Evolutionary conservation across 441 rosid species (phyloP).

Genomic region (Syzygium syzygioides): DNA sequence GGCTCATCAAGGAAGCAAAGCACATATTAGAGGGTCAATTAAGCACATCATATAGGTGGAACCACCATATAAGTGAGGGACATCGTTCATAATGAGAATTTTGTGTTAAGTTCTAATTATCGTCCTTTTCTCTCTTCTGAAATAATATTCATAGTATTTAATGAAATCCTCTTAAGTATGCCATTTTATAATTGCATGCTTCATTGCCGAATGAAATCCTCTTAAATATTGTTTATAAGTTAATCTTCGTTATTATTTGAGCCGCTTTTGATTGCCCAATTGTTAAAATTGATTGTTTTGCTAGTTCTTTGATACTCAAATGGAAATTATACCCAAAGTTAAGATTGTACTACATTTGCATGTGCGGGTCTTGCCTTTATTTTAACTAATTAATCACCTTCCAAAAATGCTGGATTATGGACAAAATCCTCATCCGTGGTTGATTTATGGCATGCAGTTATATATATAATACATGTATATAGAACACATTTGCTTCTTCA

Average conservation of each 20-base stretch:
- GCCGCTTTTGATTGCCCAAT: not conserved
- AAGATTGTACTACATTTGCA: not conserved
- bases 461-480: too few species aligned
- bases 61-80: not conserved
- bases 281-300: not conserved
- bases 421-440: not conserved
- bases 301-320: not conserved
- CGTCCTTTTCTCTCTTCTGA: not conserved
- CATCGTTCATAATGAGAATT: not conserved
- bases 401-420: not conserved
- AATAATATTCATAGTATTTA: too few species aligned
- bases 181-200: not conserved
- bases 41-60: not conserved
- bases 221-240: too few species aligned
- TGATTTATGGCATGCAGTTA: not conserved
- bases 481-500: not conserved
- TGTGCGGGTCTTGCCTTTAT: not conserved
- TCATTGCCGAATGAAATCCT: not conserved
- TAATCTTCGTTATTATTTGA: not conserved
- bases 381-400: too few species aligned
- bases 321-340: not conserved
- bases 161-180: not conserved
- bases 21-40: not conserved
- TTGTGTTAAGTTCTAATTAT: too few species aligned
- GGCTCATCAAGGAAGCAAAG: not conserved